Percentiles rank a stretch among this genome's conserved stretches.
Conservation (phyloP, 768 basidiomycete species). For the Pleurotus salmoneostramineus region DNA sequence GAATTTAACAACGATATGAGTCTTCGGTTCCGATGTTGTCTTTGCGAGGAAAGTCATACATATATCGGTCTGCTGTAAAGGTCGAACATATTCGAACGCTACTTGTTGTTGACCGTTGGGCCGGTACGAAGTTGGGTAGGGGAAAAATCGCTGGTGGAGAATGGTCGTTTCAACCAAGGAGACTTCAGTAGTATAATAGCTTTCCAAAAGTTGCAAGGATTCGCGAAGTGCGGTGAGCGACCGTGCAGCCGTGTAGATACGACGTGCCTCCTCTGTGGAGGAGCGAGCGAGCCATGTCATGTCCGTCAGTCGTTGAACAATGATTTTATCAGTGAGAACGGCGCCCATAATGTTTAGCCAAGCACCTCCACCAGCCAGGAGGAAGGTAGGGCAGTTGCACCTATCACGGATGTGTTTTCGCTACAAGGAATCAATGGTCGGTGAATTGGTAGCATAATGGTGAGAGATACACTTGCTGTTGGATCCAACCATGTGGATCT, state of each 20-base stretch:
- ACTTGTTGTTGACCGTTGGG: background rate
- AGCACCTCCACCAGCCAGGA: constrained; percentile 22
- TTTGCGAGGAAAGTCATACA: constrained; percentile 21
- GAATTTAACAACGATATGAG: constrained; percentile 31
- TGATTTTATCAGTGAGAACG: constrained; percentile 18
- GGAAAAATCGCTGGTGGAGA: constrained; percentile 12
- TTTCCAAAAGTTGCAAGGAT: constrained; percentile 10
- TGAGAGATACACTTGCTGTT: background rate
- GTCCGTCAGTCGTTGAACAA: constrained; percentile 31
- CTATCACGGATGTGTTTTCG: constrained; percentile 1
- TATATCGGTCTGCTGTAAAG: constrained; percentile 12
- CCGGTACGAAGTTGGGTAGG: constrained; percentile 9
- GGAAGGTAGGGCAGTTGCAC: constrained; percentile 25
- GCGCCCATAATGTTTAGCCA: constrained; percentile 28
- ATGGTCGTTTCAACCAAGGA: background rate
- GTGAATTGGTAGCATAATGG: too few relatives aligned
- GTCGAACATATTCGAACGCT: constrained; percentile 15
- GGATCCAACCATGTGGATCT: constrained; percentile 10
- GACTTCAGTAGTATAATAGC: constrained; percentile 13
- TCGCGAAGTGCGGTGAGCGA: constrained; percentile 16
- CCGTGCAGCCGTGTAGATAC: constrained; percentile 11
- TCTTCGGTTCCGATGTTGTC: background rate
- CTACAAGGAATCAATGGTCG: background rate
- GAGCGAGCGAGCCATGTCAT: constrained; percentile 20
- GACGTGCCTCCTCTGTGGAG: constrained; percentile 11